Conservation (phyloP, 108 stramenopile species). For the Cyclotella choctawhatcheeana region DNA sequence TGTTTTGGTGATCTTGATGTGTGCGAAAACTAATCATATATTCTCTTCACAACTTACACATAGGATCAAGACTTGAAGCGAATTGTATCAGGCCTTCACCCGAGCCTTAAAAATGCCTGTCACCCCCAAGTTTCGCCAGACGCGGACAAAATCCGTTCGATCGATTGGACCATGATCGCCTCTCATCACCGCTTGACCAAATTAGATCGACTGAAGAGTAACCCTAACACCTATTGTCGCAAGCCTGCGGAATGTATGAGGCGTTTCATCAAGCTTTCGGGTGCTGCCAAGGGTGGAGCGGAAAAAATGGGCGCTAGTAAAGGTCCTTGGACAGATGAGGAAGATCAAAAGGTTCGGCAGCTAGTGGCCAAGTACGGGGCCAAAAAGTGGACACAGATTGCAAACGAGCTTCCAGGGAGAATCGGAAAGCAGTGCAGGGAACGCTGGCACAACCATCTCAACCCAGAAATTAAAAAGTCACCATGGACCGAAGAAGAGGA, state of each 20-base stretch:
- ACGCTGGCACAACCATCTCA: conserved; percentile 80
- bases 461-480: conserved; percentile 71
- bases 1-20: background rate
- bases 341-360: conserved; percentile 67
- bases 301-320: conserved; percentile 45
- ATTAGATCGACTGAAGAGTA: conserved; percentile 22
- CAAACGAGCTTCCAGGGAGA: conserved; percentile 63
- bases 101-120: conserved; percentile 18
- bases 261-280: conserved; percentile 30
- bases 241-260: conserved; percentile 43
- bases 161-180: conserved; percentile 35
- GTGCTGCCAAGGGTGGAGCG: conserved; percentile 38
- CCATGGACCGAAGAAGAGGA: conserved; percentile 74
- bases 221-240: conserved; percentile 28
- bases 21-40: too few species aligned
- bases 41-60: too few species aligned
- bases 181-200: conserved; percentile 29
- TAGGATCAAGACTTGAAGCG: conserved; percentile 34
- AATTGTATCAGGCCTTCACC: conserved; percentile 26
- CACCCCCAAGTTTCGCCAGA: conserved; percentile 2
- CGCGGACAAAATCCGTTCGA: conserved; percentile 27
- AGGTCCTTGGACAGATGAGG: conserved; percentile 78
- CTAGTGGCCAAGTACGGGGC: conserved; percentile 68
- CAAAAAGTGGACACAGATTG: conserved; percentile 89
- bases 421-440: conserved; percentile 82